Base-by-base conservation (phyloP, 2,329 filamentous ascomycete species). In the Phyllosticta citriasiana region DNA sequence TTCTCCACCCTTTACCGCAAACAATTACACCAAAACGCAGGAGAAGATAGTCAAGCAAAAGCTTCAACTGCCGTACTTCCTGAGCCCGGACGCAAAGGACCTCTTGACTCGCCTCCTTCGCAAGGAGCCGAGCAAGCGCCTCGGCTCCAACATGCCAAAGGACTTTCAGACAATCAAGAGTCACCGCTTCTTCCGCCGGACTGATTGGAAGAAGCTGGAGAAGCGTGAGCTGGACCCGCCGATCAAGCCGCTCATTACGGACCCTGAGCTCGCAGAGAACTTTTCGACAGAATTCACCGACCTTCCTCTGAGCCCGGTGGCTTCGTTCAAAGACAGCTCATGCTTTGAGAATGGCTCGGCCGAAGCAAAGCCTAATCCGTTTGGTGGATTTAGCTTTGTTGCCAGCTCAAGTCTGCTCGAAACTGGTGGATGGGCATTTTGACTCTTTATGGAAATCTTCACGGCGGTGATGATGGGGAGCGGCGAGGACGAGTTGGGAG, bases 1-100 rank as follows among this genome's bases (percentile, higher is more conserved):
- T 59, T 87, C 87, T 60, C 91, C 93, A 8, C 94, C 95, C 0
- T 99, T 97, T 77, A 85, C 85, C 26, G 94, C 90, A 53, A 87
- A 87, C 73, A 97, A 97, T 77, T 87, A 96, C 72, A 86, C 90
- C 70, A 97, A 96, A 79, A 92, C 97, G 65, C 91, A 96, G 74
- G 88, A 97, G 68, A 96, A 94, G 73, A 99, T 99, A 68, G 80
- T 96, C 67, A 93, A 93, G 77, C 88, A 95, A 77, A 97, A 97
- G 76, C 80, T 97, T 53, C 79, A 83, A 56, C 77, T 97, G 65
- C 94, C 94, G 0, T 97, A 96, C 75, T 99, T 91, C 76, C 82
- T 99, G 58, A 87, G 89, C 57, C 83, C 89, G 0, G 94, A 99
- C 71, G 91, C 94, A 25, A 97, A 97, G 76, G 95, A 99, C 70